Evolutionary conservation across 345 rosid species (phyloP), one percentile per base, ranked within the genome.

Genomic region (Hirschfeldia incana): DNA sequence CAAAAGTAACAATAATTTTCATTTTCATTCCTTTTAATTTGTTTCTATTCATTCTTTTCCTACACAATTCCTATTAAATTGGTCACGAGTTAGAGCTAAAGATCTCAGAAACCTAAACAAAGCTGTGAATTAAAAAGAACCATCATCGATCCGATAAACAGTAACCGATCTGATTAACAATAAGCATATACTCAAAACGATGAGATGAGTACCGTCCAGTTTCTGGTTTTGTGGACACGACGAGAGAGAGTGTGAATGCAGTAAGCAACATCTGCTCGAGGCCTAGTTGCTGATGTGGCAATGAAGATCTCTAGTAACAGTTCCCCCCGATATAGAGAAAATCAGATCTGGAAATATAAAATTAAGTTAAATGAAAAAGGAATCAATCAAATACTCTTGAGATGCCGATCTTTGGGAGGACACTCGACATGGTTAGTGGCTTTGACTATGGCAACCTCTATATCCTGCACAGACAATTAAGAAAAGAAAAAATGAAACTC

Each of bases 391-490:
- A 74, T 28, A 92, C 97, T 92, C 70, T 84, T 74, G 70, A 92
- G 90, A 78, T 90, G 94, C 69, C 97, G 80, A 27, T 92, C 97
- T 74, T 92, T 92, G 72, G 97, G 97, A 15, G 93, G 94, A 76
- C 90, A 83, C 86, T 91, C 97, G 62, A 92, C 97, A 74, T 92
- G 97, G 74, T 91, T 92, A 60, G 97, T 91, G n/a, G 97, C 94
- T 78, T 92, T 92, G 71, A 92, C 97, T 49, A 92, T 78, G 73
- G 97, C 97, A 21, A 92, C 89, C 83, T 92, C 97, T 89, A 92
- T 76, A 55, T 89, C 94, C 97, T 92, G 84, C 34, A 65, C 29
- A 60, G 34, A 39, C 53, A 0, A 26, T 30, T 0, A 73, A 3
- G 1, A n/a, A 1, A n/a, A 33, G 5, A 34, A 34, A 1, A 3